Evolutionary conservation across 192 early-diverging fungal genomes (phyloP).

Genomic region (Helicostylum pulchrum): DNA sequence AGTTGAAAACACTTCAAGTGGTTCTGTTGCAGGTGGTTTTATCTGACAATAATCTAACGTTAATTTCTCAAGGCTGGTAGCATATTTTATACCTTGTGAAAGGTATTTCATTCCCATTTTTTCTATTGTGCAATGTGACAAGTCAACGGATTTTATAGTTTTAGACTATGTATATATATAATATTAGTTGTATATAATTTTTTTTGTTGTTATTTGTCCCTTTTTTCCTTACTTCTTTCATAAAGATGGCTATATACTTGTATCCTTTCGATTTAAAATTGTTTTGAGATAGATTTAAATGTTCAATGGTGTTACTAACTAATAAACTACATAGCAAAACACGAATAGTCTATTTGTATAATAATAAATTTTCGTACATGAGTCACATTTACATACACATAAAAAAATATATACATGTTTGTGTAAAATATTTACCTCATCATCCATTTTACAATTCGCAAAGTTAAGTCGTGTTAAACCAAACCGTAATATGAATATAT

Average conservation of each 20-base stretch:
- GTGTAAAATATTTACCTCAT: slow-evolving; percentile 48
- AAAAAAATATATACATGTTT: neutral
- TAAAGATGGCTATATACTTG: slow-evolving; percentile 68
- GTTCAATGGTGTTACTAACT: slow-evolving; percentile 60
- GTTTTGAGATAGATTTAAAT: slow-evolving; percentile 68
- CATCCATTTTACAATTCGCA: slow-evolving; percentile 68
- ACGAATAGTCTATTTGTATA: slow-evolving; percentile 46
- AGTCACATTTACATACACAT: neutral
- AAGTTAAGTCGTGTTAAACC: slow-evolving; percentile 62
- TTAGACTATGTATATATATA: slow-evolving; percentile 18
- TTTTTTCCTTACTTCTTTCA: slow-evolving; percentile 54
- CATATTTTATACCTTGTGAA: slow-evolving; percentile 10
- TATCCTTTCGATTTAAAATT: slow-evolving; percentile 64
- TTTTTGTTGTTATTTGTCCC: no score
- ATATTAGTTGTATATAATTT: neutral
- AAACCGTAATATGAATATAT: slow-evolving; percentile 73
- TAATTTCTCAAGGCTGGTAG: neutral
- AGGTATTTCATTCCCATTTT: slow-evolving; percentile 11
- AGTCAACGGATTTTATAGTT: slow-evolving; percentile 6
- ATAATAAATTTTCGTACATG: neutral
- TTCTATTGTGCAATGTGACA: slow-evolving; percentile 13
- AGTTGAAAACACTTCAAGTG: neutral
- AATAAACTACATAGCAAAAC: slow-evolving; percentile 66
- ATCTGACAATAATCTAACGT: slow-evolving; percentile 5
- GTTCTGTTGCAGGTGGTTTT: neutral